Percentiles rank a stretch among this genome's conserved stretches.
phyloP scores from a whole-genome alignment of 257 asterid genomes.

The Rehmannia glutinosa region DNA sequence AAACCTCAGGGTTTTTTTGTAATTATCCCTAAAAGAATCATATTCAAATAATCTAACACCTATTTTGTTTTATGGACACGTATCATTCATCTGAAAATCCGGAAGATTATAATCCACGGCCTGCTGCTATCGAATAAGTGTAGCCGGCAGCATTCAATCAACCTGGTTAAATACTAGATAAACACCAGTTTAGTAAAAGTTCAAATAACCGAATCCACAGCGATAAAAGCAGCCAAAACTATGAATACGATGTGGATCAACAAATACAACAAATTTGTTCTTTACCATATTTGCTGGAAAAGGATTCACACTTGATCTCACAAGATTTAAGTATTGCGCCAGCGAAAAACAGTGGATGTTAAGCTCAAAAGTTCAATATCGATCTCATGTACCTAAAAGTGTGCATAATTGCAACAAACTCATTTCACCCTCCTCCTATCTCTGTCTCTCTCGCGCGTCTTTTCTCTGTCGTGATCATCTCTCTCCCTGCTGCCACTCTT shows the following conservation, averaged over 20 bases:
- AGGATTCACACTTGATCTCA: constrained; percentile 10
- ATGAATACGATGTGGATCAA: not conserved
- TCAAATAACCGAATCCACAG: not conserved
- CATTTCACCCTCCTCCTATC: constrained; percentile 53
- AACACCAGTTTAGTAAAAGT: too few species aligned
- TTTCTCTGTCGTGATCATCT: constrained; percentile 62
- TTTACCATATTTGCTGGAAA: constrained; percentile 2
- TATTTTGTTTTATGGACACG: too few species aligned
- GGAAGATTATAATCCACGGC: too few species aligned
- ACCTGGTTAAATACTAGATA: too few species aligned
- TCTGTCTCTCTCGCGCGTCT: constrained; percentile 42
- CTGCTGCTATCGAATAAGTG: too few species aligned
- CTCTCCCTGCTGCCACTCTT: constrained; percentile 68
- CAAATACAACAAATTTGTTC: constrained; percentile 23
- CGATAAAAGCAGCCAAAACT: not conserved
- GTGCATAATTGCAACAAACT: not conserved
- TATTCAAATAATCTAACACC: too few species aligned
- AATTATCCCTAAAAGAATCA: too few species aligned
- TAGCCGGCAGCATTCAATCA: too few species aligned
- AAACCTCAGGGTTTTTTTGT: too few species aligned
- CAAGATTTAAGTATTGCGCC: constrained; percentile 1
- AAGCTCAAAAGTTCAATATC: constrained; percentile 7
- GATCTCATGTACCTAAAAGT: not conserved
- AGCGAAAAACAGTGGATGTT: not conserved
- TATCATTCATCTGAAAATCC: too few species aligned